Percentiles rank a stretch among this genome's conserved stretches.
These are phyloP conservation scores for Triticum dicoccoides DNA, from an alignment of 176 grass and related monocot species.

Conservation along the genomic window DNA sequence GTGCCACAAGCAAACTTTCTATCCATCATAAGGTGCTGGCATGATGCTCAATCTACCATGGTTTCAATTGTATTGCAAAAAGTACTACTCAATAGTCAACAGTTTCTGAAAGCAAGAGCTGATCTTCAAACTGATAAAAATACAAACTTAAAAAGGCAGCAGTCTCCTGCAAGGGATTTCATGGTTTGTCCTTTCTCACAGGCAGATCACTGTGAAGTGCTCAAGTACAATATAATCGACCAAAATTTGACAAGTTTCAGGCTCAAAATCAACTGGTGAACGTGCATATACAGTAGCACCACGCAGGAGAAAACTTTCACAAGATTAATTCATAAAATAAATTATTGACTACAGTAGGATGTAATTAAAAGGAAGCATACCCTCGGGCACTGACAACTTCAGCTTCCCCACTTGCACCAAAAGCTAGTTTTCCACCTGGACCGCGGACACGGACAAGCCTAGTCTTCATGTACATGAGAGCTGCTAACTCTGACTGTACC, in stretches of 20 bases:
- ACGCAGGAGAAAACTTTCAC: constrained; percentile 1
- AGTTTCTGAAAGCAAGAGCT: not conserved
- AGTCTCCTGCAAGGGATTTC: not conserved
- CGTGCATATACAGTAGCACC: not conserved
- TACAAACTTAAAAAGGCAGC: not conserved
- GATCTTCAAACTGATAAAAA: not conserved
- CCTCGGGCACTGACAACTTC: constrained; percentile 98
- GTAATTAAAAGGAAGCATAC: constrained; percentile 40
- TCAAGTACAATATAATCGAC: not conserved
- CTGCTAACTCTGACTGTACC: constrained; percentile 85
- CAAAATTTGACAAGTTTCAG: not conserved
- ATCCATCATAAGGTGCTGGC: not conserved
- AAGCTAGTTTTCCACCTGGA: constrained; percentile 77
- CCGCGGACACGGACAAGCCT: constrained; percentile 89
- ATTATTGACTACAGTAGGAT: not conserved
- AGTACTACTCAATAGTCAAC: not conserved
- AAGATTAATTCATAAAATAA: not conserved
- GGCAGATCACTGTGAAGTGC: not conserved
- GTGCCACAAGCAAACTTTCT: not conserved
- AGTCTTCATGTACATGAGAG: constrained; percentile 93
- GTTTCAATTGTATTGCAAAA: not conserved
- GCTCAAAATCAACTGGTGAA: not conserved
- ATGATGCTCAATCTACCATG: not conserved
- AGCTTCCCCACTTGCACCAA: constrained; percentile 86
- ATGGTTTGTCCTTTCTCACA: not conserved